Evolutionary conservation across 257 asterid genomes (phyloP).

Genomic region (Schizonepeta tenuifolia): DNA sequence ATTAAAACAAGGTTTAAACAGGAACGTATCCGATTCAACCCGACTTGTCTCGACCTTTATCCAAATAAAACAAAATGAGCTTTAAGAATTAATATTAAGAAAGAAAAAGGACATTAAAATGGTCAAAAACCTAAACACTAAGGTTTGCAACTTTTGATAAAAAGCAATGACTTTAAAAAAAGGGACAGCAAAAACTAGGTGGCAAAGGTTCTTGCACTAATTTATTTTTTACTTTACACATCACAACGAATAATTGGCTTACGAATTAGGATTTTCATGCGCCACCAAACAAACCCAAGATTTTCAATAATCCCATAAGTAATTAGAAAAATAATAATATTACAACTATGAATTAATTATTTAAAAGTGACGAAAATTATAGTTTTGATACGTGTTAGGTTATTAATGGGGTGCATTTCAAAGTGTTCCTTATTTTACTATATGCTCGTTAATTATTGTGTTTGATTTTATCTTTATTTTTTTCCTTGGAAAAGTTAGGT

Average conservation of each 20-base stretch:
- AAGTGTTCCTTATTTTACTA: not conserved
- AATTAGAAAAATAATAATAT: not conserved
- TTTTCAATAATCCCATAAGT: slow-evolving; percentile 16
- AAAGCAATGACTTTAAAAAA: slow-evolving; percentile 42
- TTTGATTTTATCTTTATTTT: not conserved
- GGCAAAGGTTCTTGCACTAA: slow-evolving; percentile 30
- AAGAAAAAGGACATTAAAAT: slow-evolving; percentile 35
- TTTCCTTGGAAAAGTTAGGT: not conserved
- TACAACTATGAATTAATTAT: not conserved
- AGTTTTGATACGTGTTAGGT: slow-evolving; percentile 18
- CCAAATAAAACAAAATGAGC: slow-evolving; percentile 15
- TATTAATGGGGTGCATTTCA: slow-evolving; percentile 21
- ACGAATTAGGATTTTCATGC: slow-evolving; percentile 31
- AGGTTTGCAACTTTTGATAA: slow-evolving; percentile 55
- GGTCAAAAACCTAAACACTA: slow-evolving; percentile 46
- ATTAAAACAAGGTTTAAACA: not conserved
- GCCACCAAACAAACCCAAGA: slow-evolving; percentile 26
- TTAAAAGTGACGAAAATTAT: not conserved
- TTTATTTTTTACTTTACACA: slow-evolving; percentile 45
- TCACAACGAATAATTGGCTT: slow-evolving; percentile 33
- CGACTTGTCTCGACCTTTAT: not conserved
- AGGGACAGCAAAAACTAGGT: slow-evolving; percentile 51
- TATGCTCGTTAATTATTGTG: not conserved
- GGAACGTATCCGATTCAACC: not conserved
- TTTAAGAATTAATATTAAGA: not conserved